Percentiles rank a stretch among this genome's conserved stretches.
Conservation (phyloP, 2,329 filamentous ascomycete genomes). For the Colletotrichum ledebouriae region DNA sequence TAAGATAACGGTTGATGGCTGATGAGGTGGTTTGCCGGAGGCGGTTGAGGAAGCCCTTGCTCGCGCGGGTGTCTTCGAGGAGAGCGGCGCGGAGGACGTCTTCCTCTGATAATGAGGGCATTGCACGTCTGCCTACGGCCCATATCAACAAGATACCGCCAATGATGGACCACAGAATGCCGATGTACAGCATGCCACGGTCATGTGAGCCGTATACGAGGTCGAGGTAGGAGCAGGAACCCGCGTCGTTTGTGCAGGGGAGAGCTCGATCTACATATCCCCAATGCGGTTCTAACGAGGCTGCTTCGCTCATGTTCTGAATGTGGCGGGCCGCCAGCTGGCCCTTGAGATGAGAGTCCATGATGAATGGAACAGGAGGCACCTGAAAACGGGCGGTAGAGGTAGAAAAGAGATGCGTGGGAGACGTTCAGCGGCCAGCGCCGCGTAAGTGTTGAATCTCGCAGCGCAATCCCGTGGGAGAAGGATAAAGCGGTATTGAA, state of each 20-base stretch:
- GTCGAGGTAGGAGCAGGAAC: constrained; percentile 64
- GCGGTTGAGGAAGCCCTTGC: constrained; percentile 44
- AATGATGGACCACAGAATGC: constrained; percentile 63
- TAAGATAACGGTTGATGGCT: constrained; percentile 60
- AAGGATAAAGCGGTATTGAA: no score
- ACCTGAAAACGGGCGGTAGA: no score
- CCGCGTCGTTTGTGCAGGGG: constrained; percentile 60
- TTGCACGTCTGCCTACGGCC: constrained; percentile 51
- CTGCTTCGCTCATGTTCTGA: constrained; percentile 57
- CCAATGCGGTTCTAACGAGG: constrained; percentile 58
- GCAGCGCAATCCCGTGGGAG: neutral
- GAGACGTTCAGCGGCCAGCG: constrained; percentile 16
- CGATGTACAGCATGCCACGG: constrained; percentile 63
- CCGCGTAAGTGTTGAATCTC: constrained; percentile 2
- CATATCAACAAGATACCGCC: constrained; percentile 60
- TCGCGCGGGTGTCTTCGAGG: constrained; percentile 23
- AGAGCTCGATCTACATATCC: constrained; percentile 61
- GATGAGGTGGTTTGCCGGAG: constrained; percentile 52
- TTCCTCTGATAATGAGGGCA: constrained; percentile 42
- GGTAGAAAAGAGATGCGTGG: no score
- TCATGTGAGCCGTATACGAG: constrained; percentile 65
- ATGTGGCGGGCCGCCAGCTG: constrained; percentile 49
- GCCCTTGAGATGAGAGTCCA: constrained; percentile 32
- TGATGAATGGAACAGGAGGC: constrained; percentile 5
- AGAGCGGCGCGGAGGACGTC: constrained; percentile 29